A percentile compares a stretch with the other conserved stretches of the same genome.
These are phyloP conservation scores for Chalaropsis ovoidea DNA, from an alignment of 2,329 filamentous ascomycete species.

Conservation along the genomic window DNA sequence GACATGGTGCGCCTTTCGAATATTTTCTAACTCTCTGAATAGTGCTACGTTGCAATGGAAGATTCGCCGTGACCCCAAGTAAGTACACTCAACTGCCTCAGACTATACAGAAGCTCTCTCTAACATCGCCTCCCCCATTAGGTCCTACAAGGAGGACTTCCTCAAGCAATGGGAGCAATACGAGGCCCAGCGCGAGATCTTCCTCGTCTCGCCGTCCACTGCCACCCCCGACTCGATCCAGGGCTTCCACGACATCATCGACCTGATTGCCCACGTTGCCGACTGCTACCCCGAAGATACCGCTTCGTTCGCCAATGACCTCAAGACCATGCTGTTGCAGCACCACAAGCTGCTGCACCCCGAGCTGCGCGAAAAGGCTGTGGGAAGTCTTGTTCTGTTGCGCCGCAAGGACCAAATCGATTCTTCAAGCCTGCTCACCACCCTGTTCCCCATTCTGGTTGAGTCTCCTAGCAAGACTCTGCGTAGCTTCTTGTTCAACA, in stretches of 20 bases:
- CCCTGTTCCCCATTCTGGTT: conserved; percentile 87
- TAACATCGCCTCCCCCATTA: conserved; percentile 31
- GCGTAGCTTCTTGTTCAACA: conserved; percentile 69
- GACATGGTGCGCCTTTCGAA: conserved; percentile 8
- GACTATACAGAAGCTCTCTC: background rate
- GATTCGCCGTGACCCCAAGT: conserved; percentile 75
- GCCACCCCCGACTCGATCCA: conserved; percentile 69
- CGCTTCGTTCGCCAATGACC: conserved; percentile 62
- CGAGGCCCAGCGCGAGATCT: conserved; percentile 81
- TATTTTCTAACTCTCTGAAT: conserved; percentile 29
- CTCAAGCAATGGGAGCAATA: conserved; percentile 82
- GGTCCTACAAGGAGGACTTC: conserved; percentile 85
- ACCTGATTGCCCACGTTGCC: conserved; percentile 85
- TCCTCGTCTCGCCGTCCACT: conserved; percentile 70
- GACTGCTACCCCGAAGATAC: conserved; percentile 85
- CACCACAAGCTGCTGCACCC: conserved; percentile 76
- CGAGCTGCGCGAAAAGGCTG: conserved; percentile 87
- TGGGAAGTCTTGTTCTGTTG: conserved; percentile 77
- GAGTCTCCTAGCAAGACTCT: conserved; percentile 87
- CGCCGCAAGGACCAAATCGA: conserved; percentile 87
- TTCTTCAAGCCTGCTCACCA: conserved; percentile 71
- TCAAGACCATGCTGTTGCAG: conserved; percentile 67
- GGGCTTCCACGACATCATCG: conserved; percentile 81
- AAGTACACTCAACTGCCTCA: conserved; percentile 31
- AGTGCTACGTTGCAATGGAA: conserved; percentile 84